Base-by-base conservation (phyloP, 2,329 filamentous ascomycete genomes). In the Fusarium staphyleae region DNA sequence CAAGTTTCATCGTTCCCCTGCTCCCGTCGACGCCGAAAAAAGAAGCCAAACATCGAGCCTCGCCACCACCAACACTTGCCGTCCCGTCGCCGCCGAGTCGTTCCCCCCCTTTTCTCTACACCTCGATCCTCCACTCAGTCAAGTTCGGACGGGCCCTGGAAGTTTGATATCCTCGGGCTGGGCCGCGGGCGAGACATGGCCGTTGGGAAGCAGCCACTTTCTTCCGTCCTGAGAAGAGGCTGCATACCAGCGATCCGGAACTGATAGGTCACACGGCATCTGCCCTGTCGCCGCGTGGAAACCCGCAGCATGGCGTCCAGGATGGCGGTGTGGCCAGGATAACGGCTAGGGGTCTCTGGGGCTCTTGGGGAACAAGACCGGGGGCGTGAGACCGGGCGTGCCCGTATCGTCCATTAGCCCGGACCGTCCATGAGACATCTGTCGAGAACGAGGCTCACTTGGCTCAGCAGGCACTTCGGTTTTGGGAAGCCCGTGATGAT, bases 211-310 rank as follows among this genome's bases (percentile, higher is more conserved):
- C 24, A 24, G 28, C 28, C 16, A 18, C 52, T 9, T 9, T 22
- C 19, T 64, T 45, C 61, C 58, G 16, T 52, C 15, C 32, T 55
- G 19, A 35, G 57, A 18, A 26, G 32, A 15, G 15, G 13, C 36
- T 57, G 61, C 61, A 64, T 60, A 52, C 60, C 60, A 64, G 52
- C 19, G 29, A 49, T 15, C 40, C 40, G 55, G 60, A 40, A 46
- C 32, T 46, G 19, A 48, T 29, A 15, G 33, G 55, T 57, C 28
- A 26, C 47, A 60, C 60, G 2, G 42, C 24, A 40, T 47, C 16
- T 42, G 18, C 29, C 58, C 34, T 48, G 22, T 48, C 37, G 32
- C 32, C 52, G 42, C 55, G 59, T 57, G 60, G 48, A 39, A 41
- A 29, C 36, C 39, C 56, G 37, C 39, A 41, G 24, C 9, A 34